phyloP scores from a whole-genome alignment of 208 protist species.

The Trypanosoma congolense region DNA sequence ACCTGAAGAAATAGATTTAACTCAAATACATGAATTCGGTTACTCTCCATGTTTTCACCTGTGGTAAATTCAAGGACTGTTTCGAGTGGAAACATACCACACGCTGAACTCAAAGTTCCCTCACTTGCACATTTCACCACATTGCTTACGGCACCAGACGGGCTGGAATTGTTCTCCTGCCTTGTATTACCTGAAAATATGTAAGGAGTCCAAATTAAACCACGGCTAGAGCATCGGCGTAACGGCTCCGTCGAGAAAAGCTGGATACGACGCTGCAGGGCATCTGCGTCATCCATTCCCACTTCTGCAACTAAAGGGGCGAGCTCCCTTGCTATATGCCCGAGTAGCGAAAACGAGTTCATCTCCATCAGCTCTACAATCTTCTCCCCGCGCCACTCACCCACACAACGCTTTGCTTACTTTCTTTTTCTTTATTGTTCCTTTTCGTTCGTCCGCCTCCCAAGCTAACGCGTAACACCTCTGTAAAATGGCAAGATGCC shows the following conservation, averaged over 20 bases:
- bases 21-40: conserved; percentile 22
- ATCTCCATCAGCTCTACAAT: background rate
- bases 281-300: conserved; percentile 7
- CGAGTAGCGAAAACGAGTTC: conserved; percentile 12
- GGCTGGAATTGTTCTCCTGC: too few species aligned
- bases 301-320: conserved; percentile 5
- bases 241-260: conserved; percentile 11
- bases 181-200: background rate
- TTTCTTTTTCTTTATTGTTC: background rate
- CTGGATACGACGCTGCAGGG: conserved; percentile 13
- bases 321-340: conserved; percentile 7
- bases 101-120: background rate
- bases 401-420: background rate
- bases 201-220: conserved; percentile 12
- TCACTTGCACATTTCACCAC: background rate
- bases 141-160: too few species aligned
- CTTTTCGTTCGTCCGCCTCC: background rate
- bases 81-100: conserved; percentile 6
- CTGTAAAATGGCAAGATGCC: too few species aligned
- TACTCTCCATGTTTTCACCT: conserved; percentile 9
- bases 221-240: background rate
- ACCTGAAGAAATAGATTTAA: conserved; percentile 17
- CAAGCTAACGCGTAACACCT: background rate
- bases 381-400: background rate
- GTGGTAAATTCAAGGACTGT: conserved; percentile 9